Evolutionary conservation across 768 basidiomycete species (phyloP), one percentile per base, ranked within the genome.

Genomic region (Leccinum aurantiacum): DNA sequence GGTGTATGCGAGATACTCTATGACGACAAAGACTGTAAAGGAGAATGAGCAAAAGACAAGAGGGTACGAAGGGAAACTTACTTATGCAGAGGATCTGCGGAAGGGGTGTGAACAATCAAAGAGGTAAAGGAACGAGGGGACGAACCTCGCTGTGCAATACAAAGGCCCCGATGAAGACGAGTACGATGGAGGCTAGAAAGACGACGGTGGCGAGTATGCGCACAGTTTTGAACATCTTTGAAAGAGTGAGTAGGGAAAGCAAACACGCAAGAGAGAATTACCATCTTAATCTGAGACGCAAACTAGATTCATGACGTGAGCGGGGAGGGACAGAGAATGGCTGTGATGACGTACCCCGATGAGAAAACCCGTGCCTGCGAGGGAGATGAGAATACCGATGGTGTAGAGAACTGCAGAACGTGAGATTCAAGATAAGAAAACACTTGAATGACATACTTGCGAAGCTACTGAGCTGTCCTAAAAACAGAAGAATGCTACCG

Each of bases 221-320:
- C 22, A 96, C 84, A 53, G 93, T 91, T 75, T 95, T 95, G 83
- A 96, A 96, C 94, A 95, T 95, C 93, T 94, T 65, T 6, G 7
- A 3, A 6, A 15, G 54, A 33, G 57, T 63, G 6, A 62, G 59
- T 6, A 22, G 24, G 31, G n/a, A 31, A 44, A 1, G 6, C 13
- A 11, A 27, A 37, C 3, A 10, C 33, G 53, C 19, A 47, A 56
- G 24, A 37, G 27, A 37, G 49, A 53, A 69, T 82, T 65, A 91
- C 93, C 64, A 93, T 82, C 75, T 92, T 92, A 50, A 91, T 58
- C 71, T 98, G 95, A 66, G 84, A 90, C 60, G 74, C 69, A 74
- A 92, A 94, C 91, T 93, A 57, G 7, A 49, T 56, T 56, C 25
- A 17, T 9, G 60, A 53, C 61, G 59, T 54, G 63, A 58, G 54